Percentiles rank a stretch among this genome's conserved stretches.
phyloP scores from a whole-genome alignment of 202 grass and related monocot genomes.

The Carex sylvatica region DNA sequence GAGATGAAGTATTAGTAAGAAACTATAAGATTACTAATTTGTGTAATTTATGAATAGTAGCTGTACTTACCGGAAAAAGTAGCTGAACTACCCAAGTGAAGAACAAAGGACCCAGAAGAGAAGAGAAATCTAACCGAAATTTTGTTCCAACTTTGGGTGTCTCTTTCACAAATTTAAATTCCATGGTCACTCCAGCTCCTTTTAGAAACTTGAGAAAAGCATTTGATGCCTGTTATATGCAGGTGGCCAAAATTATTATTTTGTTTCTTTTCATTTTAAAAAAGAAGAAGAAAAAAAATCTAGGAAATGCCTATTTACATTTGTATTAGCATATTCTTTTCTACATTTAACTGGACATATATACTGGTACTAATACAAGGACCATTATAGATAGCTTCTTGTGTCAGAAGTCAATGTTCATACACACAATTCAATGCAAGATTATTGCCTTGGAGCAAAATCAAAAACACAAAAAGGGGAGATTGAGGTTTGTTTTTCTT shows the following conservation, averaged over 20 bases:
- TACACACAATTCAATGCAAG: too few relatives aligned
- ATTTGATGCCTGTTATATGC: conserved; percentile 61
- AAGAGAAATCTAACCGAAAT: conserved; percentile 57
- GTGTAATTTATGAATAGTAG: not conserved
- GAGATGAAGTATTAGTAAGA: not conserved
- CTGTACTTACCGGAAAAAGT: conserved; percentile 78
- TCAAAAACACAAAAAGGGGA: not conserved
- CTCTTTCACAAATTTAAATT: conserved; percentile 77
- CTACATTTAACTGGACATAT: not conserved
- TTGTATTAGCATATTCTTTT: not conserved
- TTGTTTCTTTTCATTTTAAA: not conserved
- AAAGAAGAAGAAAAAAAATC: not conserved
- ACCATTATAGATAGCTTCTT: not conserved
- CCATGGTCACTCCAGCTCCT: conserved; percentile 53
- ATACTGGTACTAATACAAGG: conserved; percentile 3
- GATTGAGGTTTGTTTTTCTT: not conserved
- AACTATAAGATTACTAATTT: not conserved
- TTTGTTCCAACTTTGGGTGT: conserved; percentile 82
- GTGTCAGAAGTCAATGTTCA: not conserved
- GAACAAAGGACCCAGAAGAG: conserved; percentile 82
- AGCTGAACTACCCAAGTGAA: conserved; percentile 87
- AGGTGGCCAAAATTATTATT: not conserved
- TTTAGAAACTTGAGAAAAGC: conserved; percentile 63
- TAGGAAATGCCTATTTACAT: not conserved
- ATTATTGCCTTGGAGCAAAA: too few relatives aligned